Evolutionary conservation across 2,329 filamentous ascomycete genomes (phyloP).

Genomic region (Claviceps digitariae): DNA sequence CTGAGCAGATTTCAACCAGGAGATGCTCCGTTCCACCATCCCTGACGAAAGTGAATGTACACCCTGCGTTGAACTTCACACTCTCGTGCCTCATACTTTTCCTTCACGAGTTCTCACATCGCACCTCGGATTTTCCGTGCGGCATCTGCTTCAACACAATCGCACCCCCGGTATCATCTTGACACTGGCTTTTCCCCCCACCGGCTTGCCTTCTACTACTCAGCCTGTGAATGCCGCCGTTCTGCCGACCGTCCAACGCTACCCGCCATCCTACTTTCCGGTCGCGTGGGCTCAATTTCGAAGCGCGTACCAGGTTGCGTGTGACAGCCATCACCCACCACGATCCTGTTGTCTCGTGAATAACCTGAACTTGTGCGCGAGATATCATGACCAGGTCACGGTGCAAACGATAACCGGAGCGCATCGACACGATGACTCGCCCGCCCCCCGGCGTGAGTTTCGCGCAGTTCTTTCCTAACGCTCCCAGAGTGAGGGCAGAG

Average conservation of each 20-base stretch:
- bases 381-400: slow-evolving; percentile 45
- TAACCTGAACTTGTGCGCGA: slow-evolving; percentile 17
- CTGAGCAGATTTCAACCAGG: not conserved
- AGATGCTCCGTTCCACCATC: slow-evolving; percentile 5
- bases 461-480: slow-evolving; percentile 75
- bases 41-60: slow-evolving; percentile 4
- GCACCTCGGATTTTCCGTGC: slow-evolving; percentile 1
- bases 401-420: slow-evolving; percentile 37
- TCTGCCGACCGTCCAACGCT: not conserved
- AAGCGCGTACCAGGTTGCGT: slow-evolving; percentile 11
- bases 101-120: slow-evolving; percentile 2
- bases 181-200: not conserved
- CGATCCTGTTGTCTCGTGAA: slow-evolving; percentile 12
- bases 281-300: slow-evolving; percentile 28
- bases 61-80: slow-evolving; percentile 5
- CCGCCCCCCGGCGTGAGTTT: slow-evolving; percentile 60
- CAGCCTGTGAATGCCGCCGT: slow-evolving; percentile 25
- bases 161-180: slow-evolving; percentile 4
- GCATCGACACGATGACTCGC: slow-evolving; percentile 60
- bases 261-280: slow-evolving; percentile 7
- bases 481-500: slow-evolving; percentile 48
- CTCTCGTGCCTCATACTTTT: slow-evolving; percentile 3
- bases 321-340: slow-evolving; percentile 2
- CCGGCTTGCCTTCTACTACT: slow-evolving; percentile 24
- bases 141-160: slow-evolving; percentile 6